Percentiles rank a stretch among this genome's conserved stretches.
phyloP scores from a whole-genome alignment of 225 moss, liverwort and hornwort genomes.

The Marchantia paleacea region DNA sequence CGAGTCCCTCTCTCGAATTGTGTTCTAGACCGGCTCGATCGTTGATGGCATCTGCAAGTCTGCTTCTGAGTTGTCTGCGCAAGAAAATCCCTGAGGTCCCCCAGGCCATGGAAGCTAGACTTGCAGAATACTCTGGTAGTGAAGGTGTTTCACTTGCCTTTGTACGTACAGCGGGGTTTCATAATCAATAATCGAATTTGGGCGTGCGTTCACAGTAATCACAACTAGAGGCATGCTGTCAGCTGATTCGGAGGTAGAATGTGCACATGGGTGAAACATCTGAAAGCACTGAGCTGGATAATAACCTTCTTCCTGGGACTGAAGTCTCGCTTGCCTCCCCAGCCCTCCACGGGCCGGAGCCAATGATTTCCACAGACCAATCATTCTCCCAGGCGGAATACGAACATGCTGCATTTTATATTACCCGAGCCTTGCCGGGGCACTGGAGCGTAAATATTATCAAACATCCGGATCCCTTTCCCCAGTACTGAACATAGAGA shows the following conservation, averaged over 20 bases:
- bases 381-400: constrained; percentile 5
- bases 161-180: constrained; percentile 5
- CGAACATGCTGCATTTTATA: neutral
- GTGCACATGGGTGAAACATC: neutral
- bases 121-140: neutral
- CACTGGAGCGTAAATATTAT: constrained; percentile 7
- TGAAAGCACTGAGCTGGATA: neutral
- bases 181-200: neutral
- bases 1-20: neutral
- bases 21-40: neutral
- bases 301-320: constrained; percentile 1
- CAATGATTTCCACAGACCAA: neutral
- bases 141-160: constrained; percentile 12
- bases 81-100: neutral
- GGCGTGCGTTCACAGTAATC: neutral
- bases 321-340: neutral
- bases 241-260: constrained; percentile 13
- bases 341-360: neutral
- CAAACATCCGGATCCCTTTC: neutral
- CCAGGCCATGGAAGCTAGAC: neutral
- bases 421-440: constrained; percentile 2
- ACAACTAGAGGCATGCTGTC: constrained; percentile 16
- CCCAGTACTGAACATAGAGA: neutral
- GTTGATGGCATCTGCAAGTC: constrained; percentile 8
- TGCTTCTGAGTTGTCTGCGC: neutral